phyloP scores from a whole-genome alignment of 2,329 filamentous ascomycete species.

The Pestalotiopsis sp. region DNA sequence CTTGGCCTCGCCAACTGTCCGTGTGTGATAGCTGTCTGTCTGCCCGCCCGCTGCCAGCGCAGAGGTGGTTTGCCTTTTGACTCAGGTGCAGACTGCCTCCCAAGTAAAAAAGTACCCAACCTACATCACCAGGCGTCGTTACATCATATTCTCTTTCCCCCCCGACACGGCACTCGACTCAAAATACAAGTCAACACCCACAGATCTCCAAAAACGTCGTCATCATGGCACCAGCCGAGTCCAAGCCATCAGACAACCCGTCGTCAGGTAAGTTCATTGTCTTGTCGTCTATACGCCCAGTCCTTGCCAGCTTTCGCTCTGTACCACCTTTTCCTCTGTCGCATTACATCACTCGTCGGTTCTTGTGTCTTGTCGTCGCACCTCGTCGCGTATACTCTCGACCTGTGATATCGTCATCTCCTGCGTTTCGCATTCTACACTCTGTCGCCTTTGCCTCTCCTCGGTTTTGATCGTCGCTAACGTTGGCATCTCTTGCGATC shows the following conservation, averaged over 20 bases:
- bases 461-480: constrained; percentile 23
- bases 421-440: background rate
- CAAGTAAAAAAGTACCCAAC: constrained; percentile 21
- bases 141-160: constrained; percentile 35
- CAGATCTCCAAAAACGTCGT: constrained; percentile 29
- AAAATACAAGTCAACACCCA: constrained; percentile 22
- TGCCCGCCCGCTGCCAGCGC: constrained; percentile 6
- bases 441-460: background rate
- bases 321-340: constrained; percentile 7
- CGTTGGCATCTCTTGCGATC: constrained; percentile 20
- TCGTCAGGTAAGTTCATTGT: constrained; percentile 33
- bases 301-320: background rate
- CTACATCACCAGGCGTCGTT: constrained; percentile 21
- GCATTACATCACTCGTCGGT: constrained; percentile 14
- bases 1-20: background rate
- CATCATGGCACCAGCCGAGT: constrained; percentile 37
- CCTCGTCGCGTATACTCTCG: background rate
- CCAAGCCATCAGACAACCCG: constrained; percentile 35
- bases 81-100: constrained; percentile 33
- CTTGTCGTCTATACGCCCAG: background rate
- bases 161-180: constrained; percentile 23
- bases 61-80: constrained; percentile 35
- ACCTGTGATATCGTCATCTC: background rate
- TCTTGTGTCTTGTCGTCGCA: background rate
- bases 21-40: constrained; percentile 14